Conservation (phyloP, 179 eudicot species). For the Pouteria campechiana region DNA sequence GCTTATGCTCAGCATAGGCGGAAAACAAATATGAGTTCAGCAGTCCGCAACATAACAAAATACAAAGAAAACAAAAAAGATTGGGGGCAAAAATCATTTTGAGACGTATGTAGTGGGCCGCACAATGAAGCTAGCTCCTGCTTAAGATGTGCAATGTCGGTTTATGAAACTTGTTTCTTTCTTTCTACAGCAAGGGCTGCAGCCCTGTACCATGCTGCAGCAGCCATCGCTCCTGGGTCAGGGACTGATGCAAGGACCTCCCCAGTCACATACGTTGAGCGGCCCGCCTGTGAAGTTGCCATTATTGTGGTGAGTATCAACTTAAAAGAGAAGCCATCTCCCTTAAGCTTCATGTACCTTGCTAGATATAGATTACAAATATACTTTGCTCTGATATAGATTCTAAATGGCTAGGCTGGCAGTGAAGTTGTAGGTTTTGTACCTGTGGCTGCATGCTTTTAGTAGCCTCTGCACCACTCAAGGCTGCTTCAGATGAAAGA, state of each 20-base stretch:
- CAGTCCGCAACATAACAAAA: no score
- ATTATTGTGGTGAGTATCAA: no score
- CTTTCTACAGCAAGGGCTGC: conserved; percentile 72
- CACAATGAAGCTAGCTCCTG: no score
- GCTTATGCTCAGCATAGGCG: no score
- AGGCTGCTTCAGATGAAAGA: conserved; percentile 76
- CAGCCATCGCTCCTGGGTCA: conserved; percentile 98
- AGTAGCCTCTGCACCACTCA: conserved; percentile 76
- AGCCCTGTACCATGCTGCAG: conserved; percentile 88
- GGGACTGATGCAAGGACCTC: conserved; percentile 73
- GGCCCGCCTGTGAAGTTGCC: conserved; percentile 61
- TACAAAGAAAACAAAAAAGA: no score
- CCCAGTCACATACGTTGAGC: conserved; percentile 64
- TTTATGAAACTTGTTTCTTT: conserved; percentile 7
- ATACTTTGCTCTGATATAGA: no score
- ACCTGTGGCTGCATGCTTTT: conserved; percentile 89
- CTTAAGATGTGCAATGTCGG: not conserved
- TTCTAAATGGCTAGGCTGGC: not conserved
- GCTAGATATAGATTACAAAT: no score
- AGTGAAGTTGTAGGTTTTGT: not conserved
- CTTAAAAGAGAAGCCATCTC: no score
- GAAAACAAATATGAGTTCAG: no score
- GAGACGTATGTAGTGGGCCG: no score
- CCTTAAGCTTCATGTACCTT: no score
- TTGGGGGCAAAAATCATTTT: no score